Percentiles rank a stretch among this genome's conserved stretches.
Evolutionary conservation across 2,329 filamentous ascomycete genomes (phyloP).

Genomic region (Aspergillus tamarii): DNA sequence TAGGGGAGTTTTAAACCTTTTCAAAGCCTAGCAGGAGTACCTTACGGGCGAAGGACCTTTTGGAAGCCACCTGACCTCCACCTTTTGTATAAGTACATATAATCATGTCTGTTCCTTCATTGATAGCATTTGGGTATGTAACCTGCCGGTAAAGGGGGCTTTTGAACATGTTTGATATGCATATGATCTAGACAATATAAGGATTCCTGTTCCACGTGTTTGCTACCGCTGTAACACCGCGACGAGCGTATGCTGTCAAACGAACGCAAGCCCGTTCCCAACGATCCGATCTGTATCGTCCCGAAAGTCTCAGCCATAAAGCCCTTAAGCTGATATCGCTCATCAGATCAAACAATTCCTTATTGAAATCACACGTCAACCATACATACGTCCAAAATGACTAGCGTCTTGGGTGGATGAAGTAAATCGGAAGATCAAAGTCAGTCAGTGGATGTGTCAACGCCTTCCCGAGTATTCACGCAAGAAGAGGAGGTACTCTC

Average conservation of each 20-base stretch:
- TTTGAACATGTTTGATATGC: not conserved
- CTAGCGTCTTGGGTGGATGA: not conserved
- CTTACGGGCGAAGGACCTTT: constrained; percentile 10
- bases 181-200: not conserved
- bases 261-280: not conserved
- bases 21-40: not conserved
- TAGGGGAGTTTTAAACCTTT: not conserved
- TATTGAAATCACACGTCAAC: not conserved
- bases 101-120: not conserved
- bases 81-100: not conserved
- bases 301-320: not conserved
- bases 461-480: too few species aligned
- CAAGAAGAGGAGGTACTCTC: too few species aligned
- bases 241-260: not conserved
- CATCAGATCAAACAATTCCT: not conserved
- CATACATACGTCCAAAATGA: not conserved
- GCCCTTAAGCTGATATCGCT: not conserved
- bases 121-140: not conserved
- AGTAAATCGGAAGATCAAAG: not conserved
- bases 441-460: too few species aligned
- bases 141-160: not conserved
- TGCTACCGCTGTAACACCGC: too few species aligned
- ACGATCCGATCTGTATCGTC: too few species aligned
- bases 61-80: constrained; percentile 11
- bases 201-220: not conserved